Evolutionary conservation across 306 rosid species (phyloP).

Genomic region (Gillenia trifoliata): DNA sequence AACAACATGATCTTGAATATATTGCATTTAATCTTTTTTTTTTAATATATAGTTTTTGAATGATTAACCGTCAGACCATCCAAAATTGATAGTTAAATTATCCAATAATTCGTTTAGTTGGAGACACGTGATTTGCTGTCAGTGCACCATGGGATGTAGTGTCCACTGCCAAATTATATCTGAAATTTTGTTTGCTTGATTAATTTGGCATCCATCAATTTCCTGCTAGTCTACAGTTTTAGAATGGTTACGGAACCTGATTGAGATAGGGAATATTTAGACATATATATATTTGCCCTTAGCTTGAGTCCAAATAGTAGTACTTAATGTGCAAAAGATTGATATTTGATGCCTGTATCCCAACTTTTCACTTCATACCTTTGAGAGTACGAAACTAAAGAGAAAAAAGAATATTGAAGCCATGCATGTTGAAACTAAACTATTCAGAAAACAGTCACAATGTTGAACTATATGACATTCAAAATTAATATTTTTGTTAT

Average conservation of each 20-base stretch:
- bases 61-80: too few species aligned
- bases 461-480: neutral
- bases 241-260: constrained; percentile 9
- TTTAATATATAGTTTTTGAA: too few species aligned
- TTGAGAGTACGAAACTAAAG: neutral
- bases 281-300: neutral
- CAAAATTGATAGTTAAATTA: too few species aligned
- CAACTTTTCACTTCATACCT: neutral
- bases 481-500: too few species aligned
- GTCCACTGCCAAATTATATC: neutral
- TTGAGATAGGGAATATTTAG: neutral
- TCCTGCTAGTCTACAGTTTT: neutral
- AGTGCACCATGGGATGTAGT: neutral
- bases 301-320: neutral
- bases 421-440: neutral
- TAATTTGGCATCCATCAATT: neutral
- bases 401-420: neutral
- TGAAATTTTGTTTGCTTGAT: neutral
- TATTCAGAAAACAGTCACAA: neutral
- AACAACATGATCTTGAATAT: too few species aligned
- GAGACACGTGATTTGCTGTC: neutral
- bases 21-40: neutral
- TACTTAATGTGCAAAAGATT: neutral
- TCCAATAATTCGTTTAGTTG: neutral
- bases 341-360: neutral